Base-by-base conservation (phyloP, 768 basidiomycete genomes). In the Lepiota brunneoincarnata region DNA sequence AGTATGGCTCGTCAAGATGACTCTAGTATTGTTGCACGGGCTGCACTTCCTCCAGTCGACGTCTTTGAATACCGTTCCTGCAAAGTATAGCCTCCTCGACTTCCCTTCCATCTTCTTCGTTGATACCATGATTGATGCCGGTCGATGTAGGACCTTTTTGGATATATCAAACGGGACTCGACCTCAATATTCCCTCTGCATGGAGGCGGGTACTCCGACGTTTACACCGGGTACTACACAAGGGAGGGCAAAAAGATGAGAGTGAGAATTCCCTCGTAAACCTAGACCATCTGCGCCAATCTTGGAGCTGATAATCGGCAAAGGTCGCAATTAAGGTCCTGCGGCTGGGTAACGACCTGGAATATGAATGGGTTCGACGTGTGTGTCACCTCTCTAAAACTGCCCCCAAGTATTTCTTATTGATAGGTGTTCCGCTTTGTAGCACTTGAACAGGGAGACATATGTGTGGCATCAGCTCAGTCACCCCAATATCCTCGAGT, bases 251-350 rank as follows among this genome's bases (percentile, higher is more conserved):
- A 20, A 11, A 9, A 10, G 31, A 31, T 31, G 11, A 31, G 11
- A 31, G 31, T 31, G 31, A 31, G 31, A 31, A 28, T 7, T 28
- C 31, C n/a, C 11, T 31, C 31, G 31, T n/a, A n/a, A n/a, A 31
- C 2, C 31, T 10, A 7, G n/a, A n/a, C n/a, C 31, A 4, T 31
- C 7, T 31, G 31, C 31, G 31, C 31, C 31, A 31, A 9, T 10
- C 31, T 9, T 9, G 11, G 11, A 31, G 31, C 31, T 31, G 31
- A 31, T 31, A 10, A 31, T 31, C 4, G 31, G 31, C 42, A 12
- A 43, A 62, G 61, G 59, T 62, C 12, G 61, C 61, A 17, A 50
- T 62, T 49, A 62, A 60, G 26, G 28, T 57, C 28, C 57, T 62
- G 21, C 58, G 61, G 12, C 11, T 23, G 17, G 1, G 6, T 12